A percentile compares a stretch with the other conserved stretches of the same genome.
Evolutionary conservation across 257 asterid genomes (phyloP).

Genomic region (Dorcoceras hygrometricum): DNA sequence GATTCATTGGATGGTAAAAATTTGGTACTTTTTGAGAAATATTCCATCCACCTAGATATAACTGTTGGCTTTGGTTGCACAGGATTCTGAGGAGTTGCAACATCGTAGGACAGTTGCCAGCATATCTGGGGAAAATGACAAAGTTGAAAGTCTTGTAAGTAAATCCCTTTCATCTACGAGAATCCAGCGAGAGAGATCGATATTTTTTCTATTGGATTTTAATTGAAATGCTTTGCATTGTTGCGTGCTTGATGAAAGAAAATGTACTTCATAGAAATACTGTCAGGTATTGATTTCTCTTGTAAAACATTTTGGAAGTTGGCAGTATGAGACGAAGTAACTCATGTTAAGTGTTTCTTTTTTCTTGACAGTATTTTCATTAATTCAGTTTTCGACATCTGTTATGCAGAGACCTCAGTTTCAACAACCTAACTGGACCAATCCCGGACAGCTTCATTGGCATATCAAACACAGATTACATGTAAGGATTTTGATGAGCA

Average conservation of each 20-base stretch:
- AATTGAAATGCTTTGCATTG: not conserved
- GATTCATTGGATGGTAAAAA: not conserved
- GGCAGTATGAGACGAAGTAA: not conserved
- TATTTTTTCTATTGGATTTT: too few species aligned
- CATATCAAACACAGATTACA: constrained; percentile 28
- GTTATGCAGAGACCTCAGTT: constrained; percentile 63
- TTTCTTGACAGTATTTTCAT: not conserved
- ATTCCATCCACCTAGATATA: not conserved
- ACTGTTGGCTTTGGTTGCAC: constrained; percentile 24
- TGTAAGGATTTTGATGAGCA: constrained; percentile 38
- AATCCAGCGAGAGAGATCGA: not conserved
- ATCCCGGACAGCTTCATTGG: constrained; percentile 37
- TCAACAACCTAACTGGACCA: constrained; percentile 64
- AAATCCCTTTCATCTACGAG: constrained; percentile 12
- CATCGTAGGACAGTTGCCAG: constrained; percentile 49
- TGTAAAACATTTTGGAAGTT: not conserved
- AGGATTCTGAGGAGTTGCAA: constrained; percentile 78
- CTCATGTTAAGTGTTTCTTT: not conserved
- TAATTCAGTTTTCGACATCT: not conserved
- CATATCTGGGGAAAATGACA: constrained; percentile 37
- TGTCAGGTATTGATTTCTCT: not conserved
- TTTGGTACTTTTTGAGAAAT: not conserved
- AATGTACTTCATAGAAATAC: not conserved
- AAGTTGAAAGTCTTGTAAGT: constrained; percentile 54
- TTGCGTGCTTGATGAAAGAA: too few species aligned